Evolutionary conservation across 331 rosid species (phyloP), one percentile per base, ranked within the genome.

Genomic region (Cydonia oblonga): DNA sequence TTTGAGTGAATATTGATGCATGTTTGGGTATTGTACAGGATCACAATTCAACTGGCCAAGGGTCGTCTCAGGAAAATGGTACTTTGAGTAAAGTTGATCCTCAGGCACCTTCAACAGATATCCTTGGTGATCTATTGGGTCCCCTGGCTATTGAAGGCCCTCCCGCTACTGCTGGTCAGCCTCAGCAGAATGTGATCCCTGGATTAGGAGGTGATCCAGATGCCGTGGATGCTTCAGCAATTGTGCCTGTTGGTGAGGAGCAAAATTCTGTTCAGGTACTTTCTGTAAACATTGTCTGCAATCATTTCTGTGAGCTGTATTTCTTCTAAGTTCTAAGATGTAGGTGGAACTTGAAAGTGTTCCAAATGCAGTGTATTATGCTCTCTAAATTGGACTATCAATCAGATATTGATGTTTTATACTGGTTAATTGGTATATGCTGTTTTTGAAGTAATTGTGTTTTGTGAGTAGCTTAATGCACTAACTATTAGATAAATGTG

Each of bases 141-240:
- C 91, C 98, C 30, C 80, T 93, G 83, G 99, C 99, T 76, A 89
- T 95, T 75, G 97, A 88, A 86, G 99, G 93, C 57, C 96, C 97
- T 79, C 96, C 96, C 1, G 12, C 88, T 70, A 66, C 64, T 78
- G 59, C 71, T 78, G 80, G 40, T 71, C 85, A 76, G 62, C 72
- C 87, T 59, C 89, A 80, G 57, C 79, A 75, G 16, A 76, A 68
- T 75, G 49, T 80, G 68, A 74, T 42, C 83, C 67, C 87, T 29
- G 93, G 86, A 71, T 58, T 76, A 74, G 96, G 89, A 59, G 88
- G 72, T 57, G 79, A 73, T 75, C 76, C 80, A 64, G 72, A 64
- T 79, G 80, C 68, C 70, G 87, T 67, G 61, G 97, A 95, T 28
- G 87, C 87, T 58, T 70, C 95, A 13, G 97, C 99, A 71, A 88